These are phyloP conservation scores for Phytophthora palmivora DNA, from an alignment of 352 stramenopile genomes.

Conservation along the genomic window DNA sequence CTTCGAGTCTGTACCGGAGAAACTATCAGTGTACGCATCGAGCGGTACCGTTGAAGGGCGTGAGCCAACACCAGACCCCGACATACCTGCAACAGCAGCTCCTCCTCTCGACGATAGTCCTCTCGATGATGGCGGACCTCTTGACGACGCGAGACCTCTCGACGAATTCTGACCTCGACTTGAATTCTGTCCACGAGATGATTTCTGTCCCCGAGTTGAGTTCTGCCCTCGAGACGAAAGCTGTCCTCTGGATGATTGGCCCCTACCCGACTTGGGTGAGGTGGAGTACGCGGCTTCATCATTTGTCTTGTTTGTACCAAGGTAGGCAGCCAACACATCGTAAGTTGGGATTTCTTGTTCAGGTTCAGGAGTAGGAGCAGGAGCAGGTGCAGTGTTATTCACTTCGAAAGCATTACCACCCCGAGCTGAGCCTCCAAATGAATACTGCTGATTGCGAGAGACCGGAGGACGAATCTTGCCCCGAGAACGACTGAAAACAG, in stretches of 20 bases:
- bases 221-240: conserved; percentile 5
- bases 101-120: conserved; percentile 25
- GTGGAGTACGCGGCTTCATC: conserved; percentile 33
- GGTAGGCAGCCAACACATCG: conserved; percentile 49
- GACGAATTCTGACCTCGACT: conserved; percentile 25
- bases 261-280: conserved; percentile 31
- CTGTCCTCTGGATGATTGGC: conserved; percentile 16
- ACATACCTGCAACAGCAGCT: conserved; percentile 20
- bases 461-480: conserved; percentile 26
- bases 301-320: conserved; percentile 37
- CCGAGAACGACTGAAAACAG: conserved; percentile 28
- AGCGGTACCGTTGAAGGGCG: conserved; percentile 41
- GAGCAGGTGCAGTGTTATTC: conserved; percentile 19
- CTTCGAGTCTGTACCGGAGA: conserved; percentile 28
- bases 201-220: conserved; percentile 20
- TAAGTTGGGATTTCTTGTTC: conserved; percentile 39
- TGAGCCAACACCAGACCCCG: conserved; percentile 21
- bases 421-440: conserved; percentile 31
- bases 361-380: conserved; percentile 26
- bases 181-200: conserved; percentile 22
- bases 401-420: conserved; percentile 19
- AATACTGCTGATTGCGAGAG: conserved; percentile 51
- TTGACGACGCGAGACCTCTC: conserved; percentile 23
- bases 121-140: conserved; percentile 35
- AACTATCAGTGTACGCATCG: conserved; percentile 31